Evolutionary conservation across 257 asterid genomes (phyloP).

Genomic region (Nicotiana noctiflora): DNA sequence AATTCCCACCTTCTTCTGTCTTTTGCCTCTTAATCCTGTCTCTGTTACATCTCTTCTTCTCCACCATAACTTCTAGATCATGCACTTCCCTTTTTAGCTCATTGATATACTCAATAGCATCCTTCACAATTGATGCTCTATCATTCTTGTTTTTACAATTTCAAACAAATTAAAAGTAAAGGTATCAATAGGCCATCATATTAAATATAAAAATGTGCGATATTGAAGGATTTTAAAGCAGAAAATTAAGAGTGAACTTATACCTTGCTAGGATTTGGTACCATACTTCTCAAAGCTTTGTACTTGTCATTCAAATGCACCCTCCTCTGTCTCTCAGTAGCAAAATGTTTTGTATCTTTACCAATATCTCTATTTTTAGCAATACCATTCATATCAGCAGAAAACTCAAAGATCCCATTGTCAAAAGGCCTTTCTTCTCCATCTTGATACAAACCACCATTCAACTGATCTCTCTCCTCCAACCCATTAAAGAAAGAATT

Average conservation of each 20-base stretch:
- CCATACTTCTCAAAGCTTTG: constrained; percentile 42
- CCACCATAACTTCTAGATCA: constrained; percentile 47
- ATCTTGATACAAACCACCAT: constrained; percentile 37
- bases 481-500: constrained; percentile 51
- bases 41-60: constrained; percentile 59
- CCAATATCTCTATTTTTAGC: constrained; percentile 40
- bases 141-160: constrained; percentile 27
- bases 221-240: background rate
- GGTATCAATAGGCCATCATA: background rate
- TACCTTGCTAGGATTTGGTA: constrained; percentile 82
- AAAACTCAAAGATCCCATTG: constrained; percentile 57
- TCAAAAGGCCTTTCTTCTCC: constrained; percentile 43
- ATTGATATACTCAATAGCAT: constrained; percentile 50
- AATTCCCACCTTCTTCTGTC: constrained; percentile 15
- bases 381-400: constrained; percentile 46
- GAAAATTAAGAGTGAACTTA: background rate
- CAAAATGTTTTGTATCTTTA: constrained; percentile 52
- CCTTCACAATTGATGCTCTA: constrained; percentile 55
- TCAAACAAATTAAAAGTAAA: background rate
- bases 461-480: constrained; percentile 47
- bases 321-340: constrained; percentile 82
- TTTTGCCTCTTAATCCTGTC: constrained; percentile 66
- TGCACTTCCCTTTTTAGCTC: constrained; percentile 58
- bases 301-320: constrained; percentile 56
- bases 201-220: background rate